Conservation (phyloP, 2,329 filamentous ascomycete species). For the Talaromyces sp. region DNA sequence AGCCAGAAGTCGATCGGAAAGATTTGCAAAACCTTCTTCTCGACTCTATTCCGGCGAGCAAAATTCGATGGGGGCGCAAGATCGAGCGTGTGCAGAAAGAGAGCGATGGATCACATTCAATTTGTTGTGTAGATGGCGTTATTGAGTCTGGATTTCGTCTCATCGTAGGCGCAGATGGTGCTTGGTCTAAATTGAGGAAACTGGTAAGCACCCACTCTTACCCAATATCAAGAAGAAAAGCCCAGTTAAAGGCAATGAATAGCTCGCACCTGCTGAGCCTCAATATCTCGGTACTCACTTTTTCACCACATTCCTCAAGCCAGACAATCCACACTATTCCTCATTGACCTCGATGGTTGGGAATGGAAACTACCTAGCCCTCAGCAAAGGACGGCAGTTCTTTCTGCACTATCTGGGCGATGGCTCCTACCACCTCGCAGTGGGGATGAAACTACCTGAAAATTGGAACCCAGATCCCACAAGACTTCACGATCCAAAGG, state of each 20-base stretch:
- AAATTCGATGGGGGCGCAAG: conserved; percentile 33
- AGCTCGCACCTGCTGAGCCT: conserved; percentile 34
- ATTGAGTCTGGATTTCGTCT: conserved; percentile 40
- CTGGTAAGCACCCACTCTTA: conserved; percentile 25
- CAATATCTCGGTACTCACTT: conserved; percentile 35
- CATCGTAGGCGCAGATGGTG: conserved; percentile 50
- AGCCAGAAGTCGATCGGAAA: conserved; percentile 43
- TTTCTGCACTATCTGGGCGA: conserved; percentile 23
- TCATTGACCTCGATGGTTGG: conserved; percentile 25
- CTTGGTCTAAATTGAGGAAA: conserved; percentile 41
- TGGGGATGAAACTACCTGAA: conserved; percentile 14
- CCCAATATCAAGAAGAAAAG: conserved; percentile 13
- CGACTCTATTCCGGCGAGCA: conserved; percentile 31
- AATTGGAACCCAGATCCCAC: conserved; percentile 18
- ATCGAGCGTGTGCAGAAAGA: conserved; percentile 21
- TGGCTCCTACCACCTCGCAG: conserved; percentile 19
- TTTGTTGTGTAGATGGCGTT: conserved; percentile 31
- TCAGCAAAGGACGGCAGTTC: conserved; percentile 21
- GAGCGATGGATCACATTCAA: background rate
- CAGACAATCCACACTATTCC: conserved; percentile 28
- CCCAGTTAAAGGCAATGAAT: background rate
- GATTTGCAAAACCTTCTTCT: conserved; percentile 38
- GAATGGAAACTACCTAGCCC: conserved; percentile 18
- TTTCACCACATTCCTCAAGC: conserved; percentile 18
- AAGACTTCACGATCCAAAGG: background rate